Evolutionary conservation across 2,329 filamentous ascomycete genomes (phyloP).

Genomic region (Cryphonectria nitschkei): DNA sequence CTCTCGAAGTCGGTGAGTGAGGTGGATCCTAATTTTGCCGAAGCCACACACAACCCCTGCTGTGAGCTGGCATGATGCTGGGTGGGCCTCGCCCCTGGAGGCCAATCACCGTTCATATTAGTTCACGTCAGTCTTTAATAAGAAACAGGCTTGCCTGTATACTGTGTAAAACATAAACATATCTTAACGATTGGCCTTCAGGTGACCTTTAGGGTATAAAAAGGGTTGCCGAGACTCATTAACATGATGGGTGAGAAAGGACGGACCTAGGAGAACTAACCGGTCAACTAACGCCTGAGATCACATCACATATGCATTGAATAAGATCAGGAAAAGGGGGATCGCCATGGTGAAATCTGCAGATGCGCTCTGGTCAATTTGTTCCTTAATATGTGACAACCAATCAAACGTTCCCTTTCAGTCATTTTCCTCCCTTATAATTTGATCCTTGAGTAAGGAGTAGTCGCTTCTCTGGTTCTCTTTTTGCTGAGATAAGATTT

Average conservation of each 20-base stretch:
- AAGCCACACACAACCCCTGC: slow-evolving; percentile 12
- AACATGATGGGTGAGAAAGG: background rate
- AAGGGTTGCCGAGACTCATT: background rate
- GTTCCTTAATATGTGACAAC: background rate
- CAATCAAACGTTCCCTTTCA: background rate
- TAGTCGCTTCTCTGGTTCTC: background rate
- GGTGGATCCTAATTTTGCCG: slow-evolving; percentile 6
- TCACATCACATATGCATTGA: background rate
- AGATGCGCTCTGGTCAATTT: background rate
- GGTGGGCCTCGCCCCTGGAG: slow-evolving; percentile 3
- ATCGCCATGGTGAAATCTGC: background rate
- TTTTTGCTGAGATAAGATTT: background rate
- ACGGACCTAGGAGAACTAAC: background rate
- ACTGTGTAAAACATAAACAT: background rate
- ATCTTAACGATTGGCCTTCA: background rate
- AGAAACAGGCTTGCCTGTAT: background rate
- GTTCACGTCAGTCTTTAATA: slow-evolving; percentile 4
- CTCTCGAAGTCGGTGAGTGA: slow-evolving; percentile 15
- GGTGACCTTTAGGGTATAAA: background rate
- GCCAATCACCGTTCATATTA: slow-evolving; percentile 5
- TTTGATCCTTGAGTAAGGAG: background rate
- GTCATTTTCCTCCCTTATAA: background rate
- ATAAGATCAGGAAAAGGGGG: background rate
- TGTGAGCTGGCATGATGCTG: background rate
- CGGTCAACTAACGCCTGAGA: background rate